Evolutionary conservation across 2,329 filamentous ascomycete species (phyloP).

Genomic region (Dendryphion nanum): DNA sequence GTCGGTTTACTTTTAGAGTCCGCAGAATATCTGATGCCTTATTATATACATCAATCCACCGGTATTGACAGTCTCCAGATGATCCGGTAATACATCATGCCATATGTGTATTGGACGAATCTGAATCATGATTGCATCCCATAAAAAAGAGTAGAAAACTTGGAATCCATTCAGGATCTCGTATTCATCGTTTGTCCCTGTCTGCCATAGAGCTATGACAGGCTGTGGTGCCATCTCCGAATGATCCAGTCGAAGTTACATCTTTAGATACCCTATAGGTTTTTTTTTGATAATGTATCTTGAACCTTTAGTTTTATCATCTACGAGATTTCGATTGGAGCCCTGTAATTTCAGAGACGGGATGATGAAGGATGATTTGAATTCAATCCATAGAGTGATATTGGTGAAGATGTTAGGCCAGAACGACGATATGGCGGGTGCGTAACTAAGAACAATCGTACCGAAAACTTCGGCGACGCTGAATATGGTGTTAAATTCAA

Average conservation of each 20-base stretch:
- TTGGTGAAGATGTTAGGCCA: slow-evolving; percentile 9
- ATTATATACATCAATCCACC: too few relatives aligned
- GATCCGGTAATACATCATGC: too few relatives aligned
- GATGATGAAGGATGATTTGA: slow-evolving; percentile 2
- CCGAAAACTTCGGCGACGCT: slow-evolving; percentile 8
- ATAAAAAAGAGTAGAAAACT: too few relatives aligned
- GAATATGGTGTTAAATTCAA: not conserved
- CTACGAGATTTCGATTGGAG: not conserved
- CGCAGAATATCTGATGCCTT: too few relatives aligned
- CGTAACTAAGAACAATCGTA: slow-evolving; percentile 7
- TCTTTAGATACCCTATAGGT: not conserved
- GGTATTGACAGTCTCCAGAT: too few relatives aligned
- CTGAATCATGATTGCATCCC: too few relatives aligned
- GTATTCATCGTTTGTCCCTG: too few relatives aligned
- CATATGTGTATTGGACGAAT: too few relatives aligned
- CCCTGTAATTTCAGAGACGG: slow-evolving; percentile 1
- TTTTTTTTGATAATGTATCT: not conserved
- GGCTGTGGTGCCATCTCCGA: too few relatives aligned
- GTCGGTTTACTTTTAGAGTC: too few relatives aligned
- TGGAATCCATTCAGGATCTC: too few relatives aligned
- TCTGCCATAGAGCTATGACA: too few relatives aligned
- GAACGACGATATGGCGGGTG: slow-evolving; percentile 6
- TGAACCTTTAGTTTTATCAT: not conserved
- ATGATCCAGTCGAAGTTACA: not conserved
- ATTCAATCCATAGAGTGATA: slow-evolving; percentile 2